A percentile compares a stretch with the other conserved stretches of the same genome.
Conservation (phyloP, 805 yeast species). For the Soucietia sequanensis region DNA sequence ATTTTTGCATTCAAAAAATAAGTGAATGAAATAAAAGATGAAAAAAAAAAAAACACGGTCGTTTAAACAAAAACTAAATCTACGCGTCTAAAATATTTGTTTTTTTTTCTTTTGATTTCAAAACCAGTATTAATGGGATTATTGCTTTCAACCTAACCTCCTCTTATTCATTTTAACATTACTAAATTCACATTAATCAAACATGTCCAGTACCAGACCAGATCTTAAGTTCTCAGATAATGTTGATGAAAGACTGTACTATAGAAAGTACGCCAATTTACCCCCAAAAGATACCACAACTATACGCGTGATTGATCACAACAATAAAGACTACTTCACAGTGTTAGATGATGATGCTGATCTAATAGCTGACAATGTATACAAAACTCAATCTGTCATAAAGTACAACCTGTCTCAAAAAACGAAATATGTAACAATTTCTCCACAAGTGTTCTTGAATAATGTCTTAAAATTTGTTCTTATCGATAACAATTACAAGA, state of each 20-base stretch:
- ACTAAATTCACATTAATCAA: no score
- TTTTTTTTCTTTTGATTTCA: no score
- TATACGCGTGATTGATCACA: slow-evolving; percentile 70
- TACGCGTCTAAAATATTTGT: no score
- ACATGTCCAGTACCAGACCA: slow-evolving; percentile 41
- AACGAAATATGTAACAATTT: slow-evolving; percentile 67
- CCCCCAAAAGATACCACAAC: slow-evolving; percentile 50
- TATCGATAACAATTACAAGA: slow-evolving; percentile 67
- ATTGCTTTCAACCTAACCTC: no score
- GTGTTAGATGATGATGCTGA: slow-evolving; percentile 74
- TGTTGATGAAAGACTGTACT: slow-evolving; percentile 43
- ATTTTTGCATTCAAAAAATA: no score
- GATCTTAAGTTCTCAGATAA: slow-evolving; percentile 41
- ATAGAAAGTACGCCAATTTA: slow-evolving; percentile 44
- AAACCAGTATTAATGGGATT: no score
- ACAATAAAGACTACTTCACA: slow-evolving; percentile 74
- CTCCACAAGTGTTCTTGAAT: slow-evolving; percentile 68
- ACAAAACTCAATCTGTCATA: slow-evolving; percentile 78
- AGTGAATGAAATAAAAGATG: no score
- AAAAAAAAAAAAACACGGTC: no score
- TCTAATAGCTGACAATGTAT: slow-evolving; percentile 78
- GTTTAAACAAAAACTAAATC: no score
- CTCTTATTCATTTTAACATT: no score
- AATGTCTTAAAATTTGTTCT: slow-evolving; percentile 62
- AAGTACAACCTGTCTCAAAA: slow-evolving; percentile 51